These are phyloP conservation scores for Plasmodium cynomolgi DNA, from an alignment of 169 alveolate species.

Conservation along the genomic window DNA sequence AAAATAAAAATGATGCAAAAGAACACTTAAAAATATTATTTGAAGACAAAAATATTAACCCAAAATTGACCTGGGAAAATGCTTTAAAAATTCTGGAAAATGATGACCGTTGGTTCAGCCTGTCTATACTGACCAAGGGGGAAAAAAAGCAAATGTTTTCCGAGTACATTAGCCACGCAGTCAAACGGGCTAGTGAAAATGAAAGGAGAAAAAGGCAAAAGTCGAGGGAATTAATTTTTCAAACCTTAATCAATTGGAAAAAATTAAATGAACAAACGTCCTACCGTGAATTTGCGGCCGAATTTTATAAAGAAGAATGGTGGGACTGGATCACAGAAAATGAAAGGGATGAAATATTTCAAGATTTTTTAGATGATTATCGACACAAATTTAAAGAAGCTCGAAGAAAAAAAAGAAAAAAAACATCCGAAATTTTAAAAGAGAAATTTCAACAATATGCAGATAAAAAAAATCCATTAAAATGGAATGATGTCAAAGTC, in stretches of 20 bases:
- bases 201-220: conserved; percentile 83
- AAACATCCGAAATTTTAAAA: conserved; percentile 75
- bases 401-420: conserved; percentile 74
- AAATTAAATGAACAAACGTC: conserved; percentile 77
- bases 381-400: conserved; percentile 76
- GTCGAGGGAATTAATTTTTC: conserved; percentile 80
- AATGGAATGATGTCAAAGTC: conserved; percentile 79
- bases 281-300: conserved; percentile 83
- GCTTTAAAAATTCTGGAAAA: conserved; percentile 79
- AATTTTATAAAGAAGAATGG: conserved; percentile 86
- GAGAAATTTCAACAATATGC: conserved; percentile 76
- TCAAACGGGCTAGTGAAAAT: conserved; percentile 84
- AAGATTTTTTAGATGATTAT: conserved; percentile 83
- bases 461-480: conserved; percentile 59
- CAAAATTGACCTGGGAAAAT: conserved; percentile 83
- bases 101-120: conserved; percentile 81
- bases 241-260: conserved; percentile 79
- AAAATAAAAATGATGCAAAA: conserved; percentile 81
- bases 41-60: conserved; percentile 81
- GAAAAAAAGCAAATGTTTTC: conserved; percentile 87
- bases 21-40: conserved; percentile 78
- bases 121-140: conserved; percentile 84
- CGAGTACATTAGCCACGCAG: conserved; percentile 87
- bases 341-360: conserved; percentile 86
- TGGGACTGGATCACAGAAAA: conserved; percentile 87